Evolutionary conservation across 768 basidiomycete genomes (phyloP).

Genomic region (Boletus sp.): DNA sequence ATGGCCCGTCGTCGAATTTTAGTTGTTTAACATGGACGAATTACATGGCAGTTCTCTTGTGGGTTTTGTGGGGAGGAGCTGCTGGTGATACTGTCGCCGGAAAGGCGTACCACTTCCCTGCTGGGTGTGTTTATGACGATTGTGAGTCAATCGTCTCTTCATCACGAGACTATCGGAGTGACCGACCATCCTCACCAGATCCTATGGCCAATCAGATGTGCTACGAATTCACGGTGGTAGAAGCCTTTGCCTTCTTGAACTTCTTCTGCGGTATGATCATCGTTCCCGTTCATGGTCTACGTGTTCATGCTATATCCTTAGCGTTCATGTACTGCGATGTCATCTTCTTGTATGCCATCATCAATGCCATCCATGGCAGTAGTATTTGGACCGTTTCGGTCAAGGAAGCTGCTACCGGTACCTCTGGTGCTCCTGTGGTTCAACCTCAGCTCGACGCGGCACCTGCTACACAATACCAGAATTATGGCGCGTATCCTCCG

Average conservation of each 20-base stretch:
- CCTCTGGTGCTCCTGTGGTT: neutral
- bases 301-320: neutral
- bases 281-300: neutral
- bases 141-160: constrained; percentile 2
- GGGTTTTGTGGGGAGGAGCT: constrained; percentile 20
- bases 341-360: constrained; percentile 22
- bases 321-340: constrained; percentile 25
- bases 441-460: constrained; percentile 8
- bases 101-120: constrained; percentile 10
- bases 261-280: constrained; percentile 24
- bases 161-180: neutral
- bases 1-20: neutral
- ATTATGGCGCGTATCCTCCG: constrained; percentile 1
- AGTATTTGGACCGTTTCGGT: constrained; percentile 25
- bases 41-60: constrained; percentile 16
- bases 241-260: constrained; percentile 19
- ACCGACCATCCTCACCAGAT: constrained; percentile 4
- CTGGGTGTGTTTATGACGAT: constrained; percentile 12
- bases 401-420: constrained; percentile 9
- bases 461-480: constrained; percentile 5
- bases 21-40: neutral
- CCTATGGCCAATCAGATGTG: constrained; percentile 12
- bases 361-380: constrained; percentile 20
- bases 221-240: constrained; percentile 17
- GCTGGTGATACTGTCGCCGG: constrained; percentile 12